These are phyloP conservation scores for Hygrocybe coccinea DNA, from an alignment of 768 basidiomycete species.

Conservation along the genomic window DNA sequence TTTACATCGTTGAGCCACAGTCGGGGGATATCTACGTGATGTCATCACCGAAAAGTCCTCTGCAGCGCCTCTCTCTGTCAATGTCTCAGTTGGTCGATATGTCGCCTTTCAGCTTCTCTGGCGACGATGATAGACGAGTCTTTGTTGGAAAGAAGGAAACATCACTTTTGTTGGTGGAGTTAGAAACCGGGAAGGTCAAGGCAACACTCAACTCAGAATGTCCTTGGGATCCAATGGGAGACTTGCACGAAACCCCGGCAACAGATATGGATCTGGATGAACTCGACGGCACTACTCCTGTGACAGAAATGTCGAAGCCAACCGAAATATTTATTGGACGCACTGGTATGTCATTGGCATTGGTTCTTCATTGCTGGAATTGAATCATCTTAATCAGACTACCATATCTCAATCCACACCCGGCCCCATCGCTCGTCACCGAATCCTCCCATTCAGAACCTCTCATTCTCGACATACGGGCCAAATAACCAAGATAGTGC, in stretches of 20 bases:
- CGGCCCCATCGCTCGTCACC: conserved; percentile 35
- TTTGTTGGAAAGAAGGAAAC: conserved; percentile 94
- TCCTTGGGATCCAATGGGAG: conserved; percentile 67
- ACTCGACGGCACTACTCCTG: conserved; percentile 47
- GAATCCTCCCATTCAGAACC: conserved; percentile 59
- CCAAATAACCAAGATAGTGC: conserved; percentile 83
- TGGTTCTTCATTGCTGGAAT: background rate
- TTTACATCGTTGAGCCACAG: conserved; percentile 93
- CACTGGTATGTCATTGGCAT: conserved; percentile 36
- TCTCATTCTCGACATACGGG: conserved; percentile 88
- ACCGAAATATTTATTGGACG: conserved; percentile 50
- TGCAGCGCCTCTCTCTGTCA: conserved; percentile 86
- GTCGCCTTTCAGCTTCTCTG: conserved; percentile 73
- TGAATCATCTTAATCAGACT: conserved; percentile 49
- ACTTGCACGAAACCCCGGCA: conserved; percentile 40
- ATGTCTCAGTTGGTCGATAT: conserved; percentile 91
- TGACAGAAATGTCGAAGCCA: conserved; percentile 24
- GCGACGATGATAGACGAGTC: conserved; percentile 58
- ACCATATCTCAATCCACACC: conserved; percentile 80
- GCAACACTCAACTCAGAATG: conserved; percentile 72
- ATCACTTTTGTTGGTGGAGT: conserved; percentile 64
- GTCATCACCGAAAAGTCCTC: conserved; percentile 56
- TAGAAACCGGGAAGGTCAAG: conserved; percentile 78
- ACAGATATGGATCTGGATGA: conserved; percentile 54
- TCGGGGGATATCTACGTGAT: conserved; percentile 91